Base-by-base conservation (phyloP, 345 rosid species). In the Moricandia moricandioides region DNA sequence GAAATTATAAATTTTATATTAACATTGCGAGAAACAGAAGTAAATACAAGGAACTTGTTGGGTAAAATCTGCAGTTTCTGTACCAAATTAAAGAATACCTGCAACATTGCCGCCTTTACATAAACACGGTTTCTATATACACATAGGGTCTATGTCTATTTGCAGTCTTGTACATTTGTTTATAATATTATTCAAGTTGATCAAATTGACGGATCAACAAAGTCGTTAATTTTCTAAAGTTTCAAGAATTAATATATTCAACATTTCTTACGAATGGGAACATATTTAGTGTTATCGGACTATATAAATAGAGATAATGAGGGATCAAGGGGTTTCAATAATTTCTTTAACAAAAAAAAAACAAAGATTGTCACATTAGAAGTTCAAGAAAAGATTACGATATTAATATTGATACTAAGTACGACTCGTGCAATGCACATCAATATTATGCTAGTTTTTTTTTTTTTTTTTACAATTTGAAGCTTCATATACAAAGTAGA, bases 11-110 rank as follows among this genome's bases (percentile, higher is more conserved):
- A 71, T 11, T 76, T 37, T 24, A 29, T 58, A 51, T 13, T 17
- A 26, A 61, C 21, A 67, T 72, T 60, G 69, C 81, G 78, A 72
- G 73, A 71, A 72, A 27, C 73, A 67, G 51, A 54, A 54, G 74
- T 65, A 78, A 71, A 52, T 18, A 16, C 27, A 61, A 34, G 64
- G 62, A 79, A 62, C 72, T 67, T 72, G 72, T 75, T 72, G 83
- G 81, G 71, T 81, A 75, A 80, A 69, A 68, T 62, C 77, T 80
- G 82, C 27, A 68, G 10, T 65, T 56, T 79, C 82, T 78, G 73
- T 54, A 73, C 62, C 67, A 73, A 83, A 56, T 63, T 77, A 40
- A 76, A 82, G 71, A 43, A 12, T 52, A 65, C 62, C 83, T 73
- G 84, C 78, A 64, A 69, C 72, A 65, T 64, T 74, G 76, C 79